Base-by-base conservation (phyloP, 2,329 filamentous ascomycete genomes). In the Monilinia fructigena region DNA sequence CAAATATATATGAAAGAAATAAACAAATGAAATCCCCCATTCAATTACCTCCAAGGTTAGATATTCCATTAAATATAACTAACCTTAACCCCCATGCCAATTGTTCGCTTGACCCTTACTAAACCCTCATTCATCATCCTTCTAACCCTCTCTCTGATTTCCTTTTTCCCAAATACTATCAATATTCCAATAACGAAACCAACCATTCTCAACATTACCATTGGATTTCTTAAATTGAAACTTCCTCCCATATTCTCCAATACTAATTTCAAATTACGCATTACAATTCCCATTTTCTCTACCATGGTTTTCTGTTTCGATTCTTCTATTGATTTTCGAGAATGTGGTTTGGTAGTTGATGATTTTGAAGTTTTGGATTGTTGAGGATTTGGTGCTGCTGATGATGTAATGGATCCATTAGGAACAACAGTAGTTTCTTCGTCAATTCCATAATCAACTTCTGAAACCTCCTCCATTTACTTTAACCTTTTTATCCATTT, bases 81-180 rank as follows among this genome's bases (percentile, higher is more conserved):
- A 74, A 98, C 93, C 81, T 97, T 98, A 70, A 96, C 91, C 2
- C 94, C 95, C 94, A 98, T 98, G 1, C 93, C 93, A 5, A 94
- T 89, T 0, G 95, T 75, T 61, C 67, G 65, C 60, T 66, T 68
- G 0, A 76, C 67, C 53, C 74, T 73, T 20, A 14, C 85, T 92
- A 92, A 96, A 12, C 87, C 87, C 38, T 84, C 81, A 50, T 84
- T 85, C 54, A 96, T 75, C 48, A 93, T 81, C 65, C 88, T 83
- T 75, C 87, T 84, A 47, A 97, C 78, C 70, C 90, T 85, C 71
- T 96, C 88, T 52, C 93, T 85, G 18, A 96, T 81, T 74, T 90
- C 89, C 73, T 86, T 84, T 73, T 91, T 85, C 67, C 91, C 89
- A 68, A 97, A 81, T 70, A 95, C 86, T 69, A 94, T 78, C 40